Conservation (phyloP, 2,329 filamentous ascomycete species). For the Tricladium varicosporioides region DNA sequence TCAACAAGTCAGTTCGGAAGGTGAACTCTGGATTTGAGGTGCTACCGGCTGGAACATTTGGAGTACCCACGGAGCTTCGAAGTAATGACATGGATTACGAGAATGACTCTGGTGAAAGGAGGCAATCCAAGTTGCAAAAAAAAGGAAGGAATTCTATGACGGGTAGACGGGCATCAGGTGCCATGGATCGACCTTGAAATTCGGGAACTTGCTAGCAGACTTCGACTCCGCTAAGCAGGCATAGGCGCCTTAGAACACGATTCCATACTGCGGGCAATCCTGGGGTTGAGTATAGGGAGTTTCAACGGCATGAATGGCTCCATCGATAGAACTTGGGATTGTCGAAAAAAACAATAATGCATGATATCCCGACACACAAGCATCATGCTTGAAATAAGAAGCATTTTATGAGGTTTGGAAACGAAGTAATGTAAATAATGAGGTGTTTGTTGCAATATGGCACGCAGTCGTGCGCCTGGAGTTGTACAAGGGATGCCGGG, state of each 20-base stretch:
- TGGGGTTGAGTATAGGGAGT: no score
- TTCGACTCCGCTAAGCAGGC: not conserved
- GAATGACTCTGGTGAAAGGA: constrained; percentile 26
- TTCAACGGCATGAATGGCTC: no score
- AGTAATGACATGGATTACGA: constrained; percentile 16
- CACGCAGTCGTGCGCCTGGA: no score
- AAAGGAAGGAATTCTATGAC: constrained; percentile 32
- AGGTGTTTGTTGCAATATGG: no score
- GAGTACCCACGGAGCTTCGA: constrained; percentile 16
- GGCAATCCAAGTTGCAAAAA: constrained; percentile 42
- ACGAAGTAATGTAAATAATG: no score
- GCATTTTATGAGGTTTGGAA: no score
- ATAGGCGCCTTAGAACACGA: not conserved
- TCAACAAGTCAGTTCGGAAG: constrained; percentile 36
- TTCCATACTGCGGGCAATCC: not conserved
- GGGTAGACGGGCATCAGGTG: constrained; percentile 13
- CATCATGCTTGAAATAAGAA: no score
- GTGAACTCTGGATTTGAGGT: constrained; percentile 41
- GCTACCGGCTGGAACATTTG: constrained; percentile 40
- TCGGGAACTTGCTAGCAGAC: no score
- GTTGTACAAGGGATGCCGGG: no score
- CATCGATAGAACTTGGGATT: no score
- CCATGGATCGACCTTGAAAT: constrained; percentile 14
- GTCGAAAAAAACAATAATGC: no score
- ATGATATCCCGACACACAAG: no score